Evolutionary conservation across 2,329 filamentous ascomycete species (phyloP), one percentile per base, ranked within the genome.

Genomic region (Pseudocercospora crystallina): DNA sequence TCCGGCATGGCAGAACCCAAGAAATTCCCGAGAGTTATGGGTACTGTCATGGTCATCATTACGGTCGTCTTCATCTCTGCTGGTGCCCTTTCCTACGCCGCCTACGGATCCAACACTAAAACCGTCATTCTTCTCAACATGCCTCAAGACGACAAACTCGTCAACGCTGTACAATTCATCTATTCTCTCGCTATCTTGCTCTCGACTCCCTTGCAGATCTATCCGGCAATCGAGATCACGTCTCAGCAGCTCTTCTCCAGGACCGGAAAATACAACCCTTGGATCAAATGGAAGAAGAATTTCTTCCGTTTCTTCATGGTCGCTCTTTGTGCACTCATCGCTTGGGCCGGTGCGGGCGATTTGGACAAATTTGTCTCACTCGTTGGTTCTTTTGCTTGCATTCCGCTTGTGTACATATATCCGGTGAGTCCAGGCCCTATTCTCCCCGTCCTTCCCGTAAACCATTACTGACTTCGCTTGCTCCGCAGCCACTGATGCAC

Each of bases 281-380:
- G 89, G 67, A 95, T 99, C 77, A 99, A 99, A 76, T 99, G 94
- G 94, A 89, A 97, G 79, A 99, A 99, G 83, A 99, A 99, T 63
- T 76, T 87, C 31, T 99, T 96, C 77, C 86, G 94, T 47, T 99
- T 97, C 78, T 85, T 92, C 66, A 83, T 96, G 56, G 94, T 97
- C 43, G 82, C 89, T 64, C 72, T 94, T 17, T 97, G 94, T 65
- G 88, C 91, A 0, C 73, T 84, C 51, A 87, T 99, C 59, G 92
- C 92, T 1, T 99, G 90, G 90, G 84, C 86, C 38, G 94, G 94
- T 55, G 92, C 94, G 2, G 88, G 90, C 60, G 86, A 97, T 71
- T 76, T 99, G 47, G 94, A 99, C 75, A 97, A 97, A 72, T 99
- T 99, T 69, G 95, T 99, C 30, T 87, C 90, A 15, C 79, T 99